phyloP scores from a whole-genome alignment of 176 grass and related monocot genomes.

The Carex littledalei region DNA sequence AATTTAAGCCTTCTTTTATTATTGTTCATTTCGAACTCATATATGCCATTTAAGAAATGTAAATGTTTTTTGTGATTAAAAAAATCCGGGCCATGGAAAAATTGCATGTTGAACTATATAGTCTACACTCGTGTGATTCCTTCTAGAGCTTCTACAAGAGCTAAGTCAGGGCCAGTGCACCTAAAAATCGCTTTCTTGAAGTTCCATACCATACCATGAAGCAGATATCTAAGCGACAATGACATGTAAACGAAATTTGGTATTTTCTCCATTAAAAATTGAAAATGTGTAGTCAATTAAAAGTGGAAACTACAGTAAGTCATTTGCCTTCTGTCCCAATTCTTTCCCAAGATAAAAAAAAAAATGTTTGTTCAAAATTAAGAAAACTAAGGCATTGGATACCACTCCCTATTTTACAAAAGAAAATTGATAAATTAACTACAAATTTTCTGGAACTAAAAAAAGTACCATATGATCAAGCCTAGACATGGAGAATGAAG shows the following conservation, averaged over 20 bases:
- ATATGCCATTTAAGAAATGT: neutral
- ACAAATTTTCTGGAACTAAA: neutral
- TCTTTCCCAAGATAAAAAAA: neutral
- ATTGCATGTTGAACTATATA: neutral
- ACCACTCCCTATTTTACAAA: neutral
- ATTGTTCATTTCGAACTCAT: neutral
- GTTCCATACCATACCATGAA: neutral
- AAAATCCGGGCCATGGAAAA: neutral
- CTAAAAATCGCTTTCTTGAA: constrained; percentile 9
- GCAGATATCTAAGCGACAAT: neutral
- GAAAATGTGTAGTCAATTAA: neutral
- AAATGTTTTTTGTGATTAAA: neutral
- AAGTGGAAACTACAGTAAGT: neutral
- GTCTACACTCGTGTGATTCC: neutral
- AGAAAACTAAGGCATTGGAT: neutral
- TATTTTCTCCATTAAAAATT: neutral
- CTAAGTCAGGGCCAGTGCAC: constrained; percentile 7
- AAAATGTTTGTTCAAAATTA: neutral
- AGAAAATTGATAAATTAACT: neutral
- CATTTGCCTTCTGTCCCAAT: neutral
- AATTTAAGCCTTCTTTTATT: neutral
- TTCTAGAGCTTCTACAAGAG: neutral
- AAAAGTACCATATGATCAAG: neutral
- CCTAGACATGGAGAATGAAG: constrained; percentile 6
- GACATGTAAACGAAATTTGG: neutral